Evolutionary conservation across 345 rosid species (phyloP), one percentile per base, ranked within the genome.

Genomic region (Carallia brachiata): DNA sequence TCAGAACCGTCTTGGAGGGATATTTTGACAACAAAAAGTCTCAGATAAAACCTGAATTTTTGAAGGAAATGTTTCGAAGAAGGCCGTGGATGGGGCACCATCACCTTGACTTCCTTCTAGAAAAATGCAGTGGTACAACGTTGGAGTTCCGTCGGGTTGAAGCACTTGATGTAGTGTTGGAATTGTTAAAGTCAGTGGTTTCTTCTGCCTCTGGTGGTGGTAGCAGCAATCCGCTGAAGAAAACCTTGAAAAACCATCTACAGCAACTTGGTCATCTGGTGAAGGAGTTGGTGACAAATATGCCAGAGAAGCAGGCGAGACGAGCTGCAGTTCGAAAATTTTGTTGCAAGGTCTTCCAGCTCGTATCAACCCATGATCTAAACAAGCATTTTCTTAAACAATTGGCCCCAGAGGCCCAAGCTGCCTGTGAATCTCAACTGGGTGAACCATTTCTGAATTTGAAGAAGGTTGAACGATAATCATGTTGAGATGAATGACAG

Each of bases 61-160:
- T 90, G 74, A 93, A 86, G 73, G 96, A 92, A 83, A 82, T 90
- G 67, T 82, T 89, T 71, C 82, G 80, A 63, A 89, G 97, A 79
- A 80, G 86, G 74, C 90, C 89, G 36, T 85, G 94, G 92, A 84
- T 92, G 44, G 92, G 87, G 52, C 82, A 77, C 52, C 80, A 73
- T 61, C 85, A 89, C 39, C 83, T 90, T 9, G 83, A 84, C 28
- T 87, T 84, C 70, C 70, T 95, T 73, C 27, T 92, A 68, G 96
- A 89, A 66, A 90, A 86, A 40, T 85, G 90, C 64, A 80, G 78
- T 63, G 59, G 60, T 65, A 79, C 91, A 36, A 90, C 84, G 71
- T 83, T 84, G 13, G 97, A 86, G 44, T 95, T 82, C 61, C 91
- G 98, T n/a, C 84, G 85, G 63, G 85, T 89, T 48, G 96, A 92